Base-by-base conservation (phyloP, 306 rosid species). In the Casuarina cunninghamiana region DNA sequence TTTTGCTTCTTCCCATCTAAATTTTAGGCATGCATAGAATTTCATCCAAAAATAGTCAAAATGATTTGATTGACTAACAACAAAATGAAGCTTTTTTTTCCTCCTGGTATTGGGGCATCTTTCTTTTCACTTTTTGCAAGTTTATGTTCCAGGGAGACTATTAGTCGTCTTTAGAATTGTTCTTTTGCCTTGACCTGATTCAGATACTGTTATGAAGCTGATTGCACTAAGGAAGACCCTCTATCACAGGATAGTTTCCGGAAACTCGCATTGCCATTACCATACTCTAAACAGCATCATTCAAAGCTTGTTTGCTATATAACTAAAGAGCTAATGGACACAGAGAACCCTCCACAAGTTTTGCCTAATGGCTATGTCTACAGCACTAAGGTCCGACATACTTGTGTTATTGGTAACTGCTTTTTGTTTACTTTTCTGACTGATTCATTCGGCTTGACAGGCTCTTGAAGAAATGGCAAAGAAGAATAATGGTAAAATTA, bases 211-310 rank as follows among this genome's bases (percentile, higher is more conserved):
- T 95, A 93, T 19, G 89, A 95, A 82, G 96, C 93, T 77, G 97
- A 91, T 84, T 95, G 99, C 90, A 88, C 96, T 77, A 95, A 95
- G 90, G 97, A 95, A 82, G 99, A 95, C 65, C 99, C 99, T 32
- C 81, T 95, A 75, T 93, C 99, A 7, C 99, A 95, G 80, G 94
- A 91, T 71, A 78, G 87, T 75, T 95, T 95, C 81, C 91, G 97
- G 67, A 88, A 84, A 82, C 88, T 95, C 60, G 99, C 99, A 70
- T 58, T 57, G 77, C 88, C 93, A 32, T 87, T 95, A 74, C 99
- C 99, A 8, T 95, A 81, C 88, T 91, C 99, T 5, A 95, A 95
- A 89, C 97, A 88, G 89, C 93, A 88, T 85, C 93, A 89, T 80
- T 95, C 99, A 5, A 95, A 90, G 90, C 93, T 93, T 71, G 99